Conservation (phyloP, 805 yeast species). For the Torulaspora franciscae region DNA sequence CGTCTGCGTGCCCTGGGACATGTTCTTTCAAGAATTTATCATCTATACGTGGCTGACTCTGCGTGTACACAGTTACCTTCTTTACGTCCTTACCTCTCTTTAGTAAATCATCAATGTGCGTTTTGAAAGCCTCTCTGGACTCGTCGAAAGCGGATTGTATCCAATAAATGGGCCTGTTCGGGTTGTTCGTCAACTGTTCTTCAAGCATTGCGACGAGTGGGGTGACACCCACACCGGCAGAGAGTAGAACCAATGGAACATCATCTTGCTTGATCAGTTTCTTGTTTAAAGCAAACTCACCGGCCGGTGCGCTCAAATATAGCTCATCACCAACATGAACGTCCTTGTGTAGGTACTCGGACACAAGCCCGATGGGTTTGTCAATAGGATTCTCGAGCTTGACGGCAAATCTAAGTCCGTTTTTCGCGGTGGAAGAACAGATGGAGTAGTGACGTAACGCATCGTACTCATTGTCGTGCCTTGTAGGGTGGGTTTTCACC, state of each 20-base stretch:
- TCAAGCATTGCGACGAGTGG: constrained; percentile 54
- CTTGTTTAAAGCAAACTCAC: constrained; percentile 41
- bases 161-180: constrained; percentile 33
- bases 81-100: constrained; percentile 13
- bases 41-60: constrained; percentile 25
- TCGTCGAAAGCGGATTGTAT: constrained; percentile 30
- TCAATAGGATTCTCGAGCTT: constrained; percentile 37
- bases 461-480: constrained; percentile 39
- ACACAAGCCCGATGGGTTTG: constrained; percentile 43
- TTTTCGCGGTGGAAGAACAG: constrained; percentile 37
- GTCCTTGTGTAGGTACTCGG: constrained; percentile 45
- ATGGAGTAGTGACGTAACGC: constrained; percentile 58
- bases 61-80: constrained; percentile 23
- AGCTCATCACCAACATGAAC: constrained; percentile 46
- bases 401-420: constrained; percentile 56
- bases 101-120: constrained; percentile 24
- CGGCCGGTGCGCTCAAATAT: constrained; percentile 55
- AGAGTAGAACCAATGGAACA: constrained; percentile 40
- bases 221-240: constrained; percentile 67
- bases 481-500: constrained; percentile 34
- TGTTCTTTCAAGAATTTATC: constrained; percentile 22
- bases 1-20: constrained; percentile 29
- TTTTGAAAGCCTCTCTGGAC: constrained; percentile 25
- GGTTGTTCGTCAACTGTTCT: constrained; percentile 25
- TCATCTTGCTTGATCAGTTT: constrained; percentile 30